Percentiles rank a stretch among this genome's conserved stretches.
Conservation (phyloP, 1,284 basidiomycete genomes). For the Fistulinella cinereoalba region DNA sequence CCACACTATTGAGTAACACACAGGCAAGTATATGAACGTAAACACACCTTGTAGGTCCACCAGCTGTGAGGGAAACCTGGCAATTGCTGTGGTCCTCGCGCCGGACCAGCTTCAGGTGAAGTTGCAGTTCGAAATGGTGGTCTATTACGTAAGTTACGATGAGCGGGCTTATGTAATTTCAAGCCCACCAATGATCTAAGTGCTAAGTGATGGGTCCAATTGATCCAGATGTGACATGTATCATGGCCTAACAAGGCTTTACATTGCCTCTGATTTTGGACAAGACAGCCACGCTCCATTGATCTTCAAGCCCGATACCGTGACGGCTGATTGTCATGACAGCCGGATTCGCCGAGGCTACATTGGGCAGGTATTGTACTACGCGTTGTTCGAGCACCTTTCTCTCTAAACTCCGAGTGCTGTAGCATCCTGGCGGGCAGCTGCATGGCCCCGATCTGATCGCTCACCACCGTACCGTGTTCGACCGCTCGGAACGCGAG, state of each 20-base stretch:
- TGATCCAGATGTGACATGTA: neutral
- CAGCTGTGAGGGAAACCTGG: no score
- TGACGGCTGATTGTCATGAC: constrained; percentile 22
- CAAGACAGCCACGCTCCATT: constrained; percentile 8
- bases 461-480: constrained; percentile 14
- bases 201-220: no score
- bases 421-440: constrained; percentile 5
- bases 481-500: constrained; percentile 22
- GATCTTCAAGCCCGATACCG: constrained; percentile 13
- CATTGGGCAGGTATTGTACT: constrained; percentile 13
- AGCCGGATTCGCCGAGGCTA: constrained; percentile 19
- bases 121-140: no score
- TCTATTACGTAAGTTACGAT: neutral
- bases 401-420: constrained; percentile 8
- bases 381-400: constrained; percentile 15
- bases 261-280: constrained; percentile 1
- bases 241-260: constrained; percentile 1
- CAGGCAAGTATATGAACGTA: no score
- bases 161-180: no score
- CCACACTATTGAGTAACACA: no score
- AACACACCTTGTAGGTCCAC: no score
- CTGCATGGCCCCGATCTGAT: constrained; percentile 25
- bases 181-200: no score
- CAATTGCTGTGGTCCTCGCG: no score
- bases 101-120: no score